A percentile compares a stretch with the other conserved stretches of the same genome.
These are phyloP conservation scores for Aspergillus mulundensis DNA, from an alignment of 495 filamentous ascomycete species.

Conservation along the genomic window DNA sequence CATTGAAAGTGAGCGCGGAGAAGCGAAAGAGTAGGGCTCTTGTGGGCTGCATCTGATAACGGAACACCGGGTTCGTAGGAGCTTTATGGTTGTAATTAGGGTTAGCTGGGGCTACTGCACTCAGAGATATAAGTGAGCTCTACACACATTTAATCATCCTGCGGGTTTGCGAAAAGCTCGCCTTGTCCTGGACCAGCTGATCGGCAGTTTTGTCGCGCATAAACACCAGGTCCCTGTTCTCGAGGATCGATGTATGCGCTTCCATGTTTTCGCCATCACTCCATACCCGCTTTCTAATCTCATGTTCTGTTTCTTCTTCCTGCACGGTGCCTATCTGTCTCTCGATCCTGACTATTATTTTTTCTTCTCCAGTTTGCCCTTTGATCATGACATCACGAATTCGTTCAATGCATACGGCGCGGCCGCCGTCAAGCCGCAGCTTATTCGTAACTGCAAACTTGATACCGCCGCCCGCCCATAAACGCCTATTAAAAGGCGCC, in stretches of 20 bases:
- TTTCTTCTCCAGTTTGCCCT: slow-evolving; percentile 53
- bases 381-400: slow-evolving; percentile 58
- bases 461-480: slow-evolving; percentile 71
- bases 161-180: slow-evolving; percentile 20
- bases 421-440: slow-evolving; percentile 44
- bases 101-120: slow-evolving; percentile 17
- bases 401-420: slow-evolving; percentile 58
- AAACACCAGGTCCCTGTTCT: slow-evolving; percentile 59
- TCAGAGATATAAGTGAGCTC: slow-evolving; percentile 5
- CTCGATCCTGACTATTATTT: slow-evolving; percentile 57
- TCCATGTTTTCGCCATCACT: slow-evolving; percentile 30
- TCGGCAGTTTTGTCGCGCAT: slow-evolving; percentile 46
- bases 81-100: slow-evolving; percentile 20
- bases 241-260: slow-evolving; percentile 41
- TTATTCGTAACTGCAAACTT: slow-evolving; percentile 24
- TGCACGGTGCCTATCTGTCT: slow-evolving; percentile 40
- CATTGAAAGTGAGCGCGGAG: slow-evolving; percentile 80
- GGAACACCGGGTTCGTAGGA: slow-evolving; percentile 49
- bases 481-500: slow-evolving; percentile 58
- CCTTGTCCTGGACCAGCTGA: slow-evolving; percentile 28
- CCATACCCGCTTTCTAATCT: slow-evolving; percentile 43
- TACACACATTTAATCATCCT: slow-evolving; percentile 39
- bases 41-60: slow-evolving; percentile 57
- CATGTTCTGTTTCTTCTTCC: slow-evolving; percentile 31
- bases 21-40: slow-evolving; percentile 74